phyloP scores from a whole-genome alignment of 345 rosid genomes.

The Moricandia moricandioides region DNA sequence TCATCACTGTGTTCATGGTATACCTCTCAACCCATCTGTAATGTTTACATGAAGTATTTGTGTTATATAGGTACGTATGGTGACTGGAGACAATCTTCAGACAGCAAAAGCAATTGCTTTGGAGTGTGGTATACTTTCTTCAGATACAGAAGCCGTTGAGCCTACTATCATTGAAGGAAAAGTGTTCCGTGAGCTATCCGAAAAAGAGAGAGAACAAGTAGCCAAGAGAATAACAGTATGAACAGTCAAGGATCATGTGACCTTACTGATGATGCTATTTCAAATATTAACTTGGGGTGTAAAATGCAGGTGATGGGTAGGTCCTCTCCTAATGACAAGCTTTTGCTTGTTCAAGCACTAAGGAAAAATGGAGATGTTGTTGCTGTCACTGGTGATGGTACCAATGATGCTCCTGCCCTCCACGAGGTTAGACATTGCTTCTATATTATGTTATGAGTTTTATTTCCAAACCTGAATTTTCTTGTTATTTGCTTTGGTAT shows the following conservation, averaged over 20 bases:
- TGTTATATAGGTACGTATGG: slow-evolving; percentile 81
- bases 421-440: slow-evolving; percentile 66
- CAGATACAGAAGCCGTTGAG: slow-evolving; percentile 53
- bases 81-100: slow-evolving; percentile 94
- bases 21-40: not conserved
- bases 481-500: slow-evolving; percentile 27
- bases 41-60: not conserved
- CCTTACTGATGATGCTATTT: slow-evolving; percentile 11
- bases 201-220: slow-evolving; percentile 74
- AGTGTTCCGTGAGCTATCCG: slow-evolving; percentile 74
- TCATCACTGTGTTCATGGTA: not conserved
- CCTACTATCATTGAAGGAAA: slow-evolving; percentile 79
- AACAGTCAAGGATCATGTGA: slow-evolving; percentile 19
- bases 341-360: slow-evolving; percentile 93
- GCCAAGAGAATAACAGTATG: slow-evolving; percentile 79
- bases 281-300: slow-evolving; percentile 8
- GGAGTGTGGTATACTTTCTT: slow-evolving; percentile 89
- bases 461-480: slow-evolving; percentile 22
- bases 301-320: slow-evolving; percentile 89
- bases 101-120: slow-evolving; percentile 96
- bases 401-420: slow-evolving; percentile 99
- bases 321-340: slow-evolving; percentile 93
- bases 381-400: slow-evolving; percentile 99
- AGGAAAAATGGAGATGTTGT: slow-evolving; percentile 93
- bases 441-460: slow-evolving; percentile 11